A percentile compares a stretch with the other conserved stretches of the same genome.
phyloP scores from a whole-genome alignment of 2,329 filamentous ascomycete genomes.

The Pseudogymnoascus sp. region DNA sequence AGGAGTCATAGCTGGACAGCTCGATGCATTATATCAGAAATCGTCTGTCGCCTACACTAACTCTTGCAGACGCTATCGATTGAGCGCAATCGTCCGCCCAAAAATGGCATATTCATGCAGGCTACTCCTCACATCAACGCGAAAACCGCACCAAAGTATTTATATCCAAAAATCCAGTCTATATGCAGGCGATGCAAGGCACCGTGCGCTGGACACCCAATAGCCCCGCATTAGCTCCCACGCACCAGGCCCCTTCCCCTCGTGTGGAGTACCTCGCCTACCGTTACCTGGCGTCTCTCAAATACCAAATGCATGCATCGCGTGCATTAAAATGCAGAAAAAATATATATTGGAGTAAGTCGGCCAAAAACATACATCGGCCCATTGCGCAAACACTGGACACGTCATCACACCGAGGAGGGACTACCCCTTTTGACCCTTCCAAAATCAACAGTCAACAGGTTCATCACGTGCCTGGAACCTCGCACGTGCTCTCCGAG shows the following conservation, averaged over 20 bases:
- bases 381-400: no score
- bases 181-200: conserved; percentile 1
- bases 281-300: not conserved
- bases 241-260: not conserved
- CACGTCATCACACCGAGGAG: no score
- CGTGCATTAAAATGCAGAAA: not conserved
- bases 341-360: no score
- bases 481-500: no score
- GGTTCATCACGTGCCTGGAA: no score
- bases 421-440: no score
- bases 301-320: not conserved
- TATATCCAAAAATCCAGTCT: not conserved
- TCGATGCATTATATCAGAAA: not conserved
- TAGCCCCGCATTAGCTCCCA: conserved; percentile 5
- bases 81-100: not conserved
- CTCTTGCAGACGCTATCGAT: not conserved
- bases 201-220: conserved; percentile 13
- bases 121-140: not conserved
- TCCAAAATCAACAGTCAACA: no score
- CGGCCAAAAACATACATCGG: no score
- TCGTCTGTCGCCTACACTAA: not conserved
- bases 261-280: not conserved
- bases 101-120: not conserved
- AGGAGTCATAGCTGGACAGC: not conserved
- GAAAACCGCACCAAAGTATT: not conserved